Base-by-base conservation (phyloP, 2,329 filamentous ascomycete species). In the Venturiaceae sp. region DNA sequence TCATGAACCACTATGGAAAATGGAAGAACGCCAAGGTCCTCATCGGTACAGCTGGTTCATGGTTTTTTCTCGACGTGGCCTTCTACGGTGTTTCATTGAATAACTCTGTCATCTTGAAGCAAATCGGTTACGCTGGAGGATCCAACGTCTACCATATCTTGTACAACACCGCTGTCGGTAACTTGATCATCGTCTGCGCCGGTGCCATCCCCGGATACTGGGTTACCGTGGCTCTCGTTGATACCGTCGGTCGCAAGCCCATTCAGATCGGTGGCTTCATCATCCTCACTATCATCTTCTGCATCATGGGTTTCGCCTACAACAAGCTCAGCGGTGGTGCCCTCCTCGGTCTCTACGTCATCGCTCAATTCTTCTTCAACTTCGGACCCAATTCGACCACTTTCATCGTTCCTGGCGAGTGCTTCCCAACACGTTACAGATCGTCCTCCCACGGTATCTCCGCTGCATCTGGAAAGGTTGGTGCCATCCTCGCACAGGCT, bases 171-270 rank as follows among this genome's bases (percentile, higher is more conserved):
- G 86, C 88, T 54, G 80, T 90, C 21, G 88, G 88, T 9, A 91
- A 92, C 74, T 74, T 92, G 64, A 89, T 92, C 64, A 80, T 92
- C 55, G 84, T 91, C 64, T 83, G 87, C 60, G 88, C 88, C 3
- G 88, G 88, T 59, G 86, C 88, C 53, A 87, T 92, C 14, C 88
- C 88, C 0, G 88, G 88, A 14, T 92, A 92, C 77, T 92, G 88
- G 88, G 81, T 90, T 16, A 88, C 87, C 0, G 87, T 91, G 5
- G 83, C 83, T 13, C 83, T 82, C 1, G 83, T 90, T 59, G 88
- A 92, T 71, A 87, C 80, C 1, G 66, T 91, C 14, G 88, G 88
- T 57, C 86, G 88, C 66, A 91, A 90, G 76, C 82, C 87, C 1
- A 90, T 92, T 59, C 89, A 89, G 73, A 72, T 87, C 58, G 79